A percentile compares a stretch with the other conserved stretches of the same genome.
phyloP scores from a whole-genome alignment of 176 grass and related monocot species.

The Eragrostis curvula region DNA sequence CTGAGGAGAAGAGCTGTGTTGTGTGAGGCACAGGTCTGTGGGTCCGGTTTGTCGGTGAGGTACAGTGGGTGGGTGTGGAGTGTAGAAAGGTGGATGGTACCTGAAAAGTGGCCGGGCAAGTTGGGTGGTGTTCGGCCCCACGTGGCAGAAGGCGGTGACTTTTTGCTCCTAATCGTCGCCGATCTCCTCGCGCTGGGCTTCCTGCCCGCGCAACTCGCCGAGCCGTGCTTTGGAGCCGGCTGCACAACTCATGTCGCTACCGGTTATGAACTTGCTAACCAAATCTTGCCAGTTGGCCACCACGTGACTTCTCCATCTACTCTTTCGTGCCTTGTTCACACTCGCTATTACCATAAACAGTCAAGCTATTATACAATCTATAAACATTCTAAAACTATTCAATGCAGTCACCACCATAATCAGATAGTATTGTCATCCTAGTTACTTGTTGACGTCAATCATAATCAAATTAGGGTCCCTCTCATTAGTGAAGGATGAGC shows the following conservation, averaged over 20 bases:
- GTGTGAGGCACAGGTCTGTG: not conserved
- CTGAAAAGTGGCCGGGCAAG: not conserved
- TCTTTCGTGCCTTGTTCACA: no score
- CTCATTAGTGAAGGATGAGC: no score
- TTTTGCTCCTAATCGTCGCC: slow-evolving; percentile 5
- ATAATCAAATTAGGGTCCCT: no score
- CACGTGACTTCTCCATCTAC: not conserved
- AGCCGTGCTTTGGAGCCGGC: not conserved
- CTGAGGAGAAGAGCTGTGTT: not conserved
- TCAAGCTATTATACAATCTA: no score
- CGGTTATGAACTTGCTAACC: no score
- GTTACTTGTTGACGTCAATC: no score
- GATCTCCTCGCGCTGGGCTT: not conserved
- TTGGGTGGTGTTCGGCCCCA: not conserved
- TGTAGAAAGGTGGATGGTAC: not conserved
- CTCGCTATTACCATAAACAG: no score
- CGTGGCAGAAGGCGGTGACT: not conserved
- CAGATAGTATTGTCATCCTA: no score
- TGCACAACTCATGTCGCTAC: not conserved
- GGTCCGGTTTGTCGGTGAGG: not conserved
- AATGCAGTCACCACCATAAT: no score
- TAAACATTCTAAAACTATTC: no score
- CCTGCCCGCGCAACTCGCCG: not conserved
- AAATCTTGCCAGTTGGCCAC: no score
- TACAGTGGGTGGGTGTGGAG: fast-evolving